These are phyloP conservation scores for Diaporthe longicolla DNA, from an alignment of 2,329 filamentous ascomycete genomes.

Conservation along the genomic window DNA sequence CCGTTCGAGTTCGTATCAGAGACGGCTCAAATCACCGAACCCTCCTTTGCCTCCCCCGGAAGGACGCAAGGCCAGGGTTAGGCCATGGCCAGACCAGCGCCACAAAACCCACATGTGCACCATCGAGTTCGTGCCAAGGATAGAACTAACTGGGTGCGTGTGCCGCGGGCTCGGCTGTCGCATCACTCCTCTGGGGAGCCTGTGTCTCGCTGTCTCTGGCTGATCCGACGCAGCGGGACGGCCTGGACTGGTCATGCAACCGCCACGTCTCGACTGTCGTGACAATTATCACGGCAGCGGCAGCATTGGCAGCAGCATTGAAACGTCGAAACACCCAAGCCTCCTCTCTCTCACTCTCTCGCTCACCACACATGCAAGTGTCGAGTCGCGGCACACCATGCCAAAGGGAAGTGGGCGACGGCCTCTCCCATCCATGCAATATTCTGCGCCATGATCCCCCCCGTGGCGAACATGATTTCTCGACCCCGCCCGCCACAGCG, in stretches of 20 bases:
- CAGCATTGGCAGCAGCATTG: neutral
- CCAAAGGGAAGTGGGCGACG: neutral
- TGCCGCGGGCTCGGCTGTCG: constrained; percentile 12
- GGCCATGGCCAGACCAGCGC: constrained; percentile 28
- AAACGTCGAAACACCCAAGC: neutral
- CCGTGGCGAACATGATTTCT: constrained; percentile 11
- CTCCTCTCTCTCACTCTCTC: neutral
- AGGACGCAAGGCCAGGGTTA: neutral
- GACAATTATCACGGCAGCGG: neutral
- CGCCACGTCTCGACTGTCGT: neutral
- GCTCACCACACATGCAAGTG: neutral
- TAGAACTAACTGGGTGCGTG: neutral
- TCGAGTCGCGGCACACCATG: neutral
- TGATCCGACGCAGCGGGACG: constrained; percentile 1
- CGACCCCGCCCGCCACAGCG: constrained; percentile 22
- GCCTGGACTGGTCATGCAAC: neutral
- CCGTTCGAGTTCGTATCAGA: constrained; percentile 18
- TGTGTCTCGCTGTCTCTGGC: neutral
- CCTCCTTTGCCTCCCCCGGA: neutral
- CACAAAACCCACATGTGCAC: constrained; percentile 3
- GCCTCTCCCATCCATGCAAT: neutral
- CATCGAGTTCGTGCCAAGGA: too few relatives aligned
- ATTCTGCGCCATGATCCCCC: constrained; percentile 18
- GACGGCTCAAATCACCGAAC: constrained; percentile 29
- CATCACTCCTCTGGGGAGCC: neutral